A percentile compares a stretch with the other conserved stretches of the same genome.
These are phyloP conservation scores for Jasminum sambac DNA, from an alignment of 257 asterid species.

Conservation along the genomic window DNA sequence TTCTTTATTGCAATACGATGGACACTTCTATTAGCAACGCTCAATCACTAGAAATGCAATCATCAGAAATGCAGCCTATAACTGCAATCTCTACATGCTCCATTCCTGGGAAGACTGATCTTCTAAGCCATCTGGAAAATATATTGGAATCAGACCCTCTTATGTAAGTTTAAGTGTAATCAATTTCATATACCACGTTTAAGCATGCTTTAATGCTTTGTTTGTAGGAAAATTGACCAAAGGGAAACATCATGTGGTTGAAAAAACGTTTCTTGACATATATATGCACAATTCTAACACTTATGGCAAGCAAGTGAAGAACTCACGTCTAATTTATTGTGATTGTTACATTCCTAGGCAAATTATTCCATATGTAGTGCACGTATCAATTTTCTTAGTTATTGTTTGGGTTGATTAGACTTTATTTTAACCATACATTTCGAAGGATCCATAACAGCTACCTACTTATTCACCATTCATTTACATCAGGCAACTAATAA, in stretches of 20 bases:
- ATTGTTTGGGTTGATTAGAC: no score
- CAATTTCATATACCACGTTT: not conserved
- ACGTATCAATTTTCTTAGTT: no score
- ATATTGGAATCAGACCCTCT: constrained; percentile 67
- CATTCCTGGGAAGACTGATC: constrained; percentile 22
- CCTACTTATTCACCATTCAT: no score
- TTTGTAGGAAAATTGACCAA: not conserved
- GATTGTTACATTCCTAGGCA: not conserved
- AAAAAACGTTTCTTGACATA: not conserved
- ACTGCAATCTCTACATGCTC: not conserved
- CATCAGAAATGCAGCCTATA: not conserved
- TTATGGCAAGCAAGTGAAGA: not conserved
- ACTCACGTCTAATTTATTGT: not conserved
- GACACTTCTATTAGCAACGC: not conserved
- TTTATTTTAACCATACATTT: no score
- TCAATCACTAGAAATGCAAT: not conserved
- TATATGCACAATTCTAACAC: not conserved
- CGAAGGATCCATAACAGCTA: no score
- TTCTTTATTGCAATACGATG: not conserved
- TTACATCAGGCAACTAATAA: no score
- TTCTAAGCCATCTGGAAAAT: constrained; percentile 52
- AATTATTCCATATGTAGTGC: not conserved
- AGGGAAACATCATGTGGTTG: not conserved
- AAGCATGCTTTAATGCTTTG: not conserved
- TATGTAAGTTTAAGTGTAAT: constrained; percentile 40